Evolutionary conservation across 1,284 basidiomycete genomes (phyloP).

Genomic region (Sanghuangporus weigelae): DNA sequence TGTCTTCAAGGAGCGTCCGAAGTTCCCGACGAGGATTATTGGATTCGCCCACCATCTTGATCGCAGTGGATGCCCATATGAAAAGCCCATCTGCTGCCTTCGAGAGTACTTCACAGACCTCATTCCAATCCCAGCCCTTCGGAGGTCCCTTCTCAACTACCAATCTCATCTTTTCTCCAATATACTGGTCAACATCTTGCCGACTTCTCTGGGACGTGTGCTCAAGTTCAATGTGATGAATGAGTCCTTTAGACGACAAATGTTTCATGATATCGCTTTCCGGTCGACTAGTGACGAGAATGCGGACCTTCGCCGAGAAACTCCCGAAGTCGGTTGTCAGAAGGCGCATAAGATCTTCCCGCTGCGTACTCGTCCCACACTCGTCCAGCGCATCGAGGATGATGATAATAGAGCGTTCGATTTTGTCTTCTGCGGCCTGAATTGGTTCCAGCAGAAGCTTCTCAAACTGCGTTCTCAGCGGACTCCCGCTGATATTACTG

Average conservation of each 20-base stretch:
- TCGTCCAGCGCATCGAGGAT: background rate
- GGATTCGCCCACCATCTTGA: background rate
- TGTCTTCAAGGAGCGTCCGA: background rate
- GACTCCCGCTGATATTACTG: background rate
- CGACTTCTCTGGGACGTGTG: background rate
- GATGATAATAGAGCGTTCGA: background rate
- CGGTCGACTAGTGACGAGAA: background rate
- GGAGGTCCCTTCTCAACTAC: too few relatives aligned
- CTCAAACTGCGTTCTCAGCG: background rate
- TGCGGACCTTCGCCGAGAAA: background rate
- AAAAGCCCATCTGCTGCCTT: background rate
- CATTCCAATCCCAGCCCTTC: too few relatives aligned
- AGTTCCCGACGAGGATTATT: background rate
- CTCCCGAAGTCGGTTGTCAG: background rate
- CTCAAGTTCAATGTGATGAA: background rate
- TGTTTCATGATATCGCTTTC: background rate
- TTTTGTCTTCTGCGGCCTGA: rapidly evolving
- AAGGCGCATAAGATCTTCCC: background rate
- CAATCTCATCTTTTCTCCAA: background rate
- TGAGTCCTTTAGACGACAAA: background rate
- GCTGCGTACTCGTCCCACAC: background rate
- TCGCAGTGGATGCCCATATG: conserved; percentile 1
- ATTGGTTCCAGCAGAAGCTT: background rate
- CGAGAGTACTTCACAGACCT: background rate
- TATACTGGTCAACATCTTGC: background rate